Conservation (phyloP, 2,329 filamentous ascomycete genomes). For the Colletotrichum sp. region DNA sequence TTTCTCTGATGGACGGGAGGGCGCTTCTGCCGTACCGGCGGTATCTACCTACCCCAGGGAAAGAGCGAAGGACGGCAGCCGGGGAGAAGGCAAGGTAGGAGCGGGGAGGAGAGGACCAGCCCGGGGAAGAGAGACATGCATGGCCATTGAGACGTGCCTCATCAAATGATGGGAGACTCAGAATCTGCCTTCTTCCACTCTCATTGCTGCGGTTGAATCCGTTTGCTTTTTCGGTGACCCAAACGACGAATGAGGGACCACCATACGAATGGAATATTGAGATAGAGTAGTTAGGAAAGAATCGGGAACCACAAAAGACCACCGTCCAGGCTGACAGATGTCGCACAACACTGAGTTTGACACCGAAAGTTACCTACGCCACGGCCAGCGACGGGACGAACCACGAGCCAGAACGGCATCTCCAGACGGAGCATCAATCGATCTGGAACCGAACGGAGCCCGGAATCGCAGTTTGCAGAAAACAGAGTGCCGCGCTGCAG, state of each 20-base stretch:
- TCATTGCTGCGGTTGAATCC: neutral
- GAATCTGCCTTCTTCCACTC: neutral
- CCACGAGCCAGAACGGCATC: neutral
- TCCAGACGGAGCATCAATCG: neutral
- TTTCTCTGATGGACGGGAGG: neutral
- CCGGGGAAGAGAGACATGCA: neutral
- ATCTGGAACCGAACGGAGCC: neutral
- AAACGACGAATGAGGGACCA: neutral
- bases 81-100: neutral
- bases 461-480: neutral
- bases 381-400: neutral
- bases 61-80: neutral
- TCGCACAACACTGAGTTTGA: neutral
- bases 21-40: neutral
- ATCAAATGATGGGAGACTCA: neutral
- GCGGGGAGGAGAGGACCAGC: neutral
- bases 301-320: no score
- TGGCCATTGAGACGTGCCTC: neutral
- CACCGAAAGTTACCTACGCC: neutral
- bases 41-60: neutral
- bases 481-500: neutral
- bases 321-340: neutral
- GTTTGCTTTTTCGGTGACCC: neutral
- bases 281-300: no score
- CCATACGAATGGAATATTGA: no score